Evolutionary conservation across 2,329 filamentous ascomycete genomes (phyloP), one percentile per base, ranked within the genome.

Genomic region (Lomentospora prolificans): DNA sequence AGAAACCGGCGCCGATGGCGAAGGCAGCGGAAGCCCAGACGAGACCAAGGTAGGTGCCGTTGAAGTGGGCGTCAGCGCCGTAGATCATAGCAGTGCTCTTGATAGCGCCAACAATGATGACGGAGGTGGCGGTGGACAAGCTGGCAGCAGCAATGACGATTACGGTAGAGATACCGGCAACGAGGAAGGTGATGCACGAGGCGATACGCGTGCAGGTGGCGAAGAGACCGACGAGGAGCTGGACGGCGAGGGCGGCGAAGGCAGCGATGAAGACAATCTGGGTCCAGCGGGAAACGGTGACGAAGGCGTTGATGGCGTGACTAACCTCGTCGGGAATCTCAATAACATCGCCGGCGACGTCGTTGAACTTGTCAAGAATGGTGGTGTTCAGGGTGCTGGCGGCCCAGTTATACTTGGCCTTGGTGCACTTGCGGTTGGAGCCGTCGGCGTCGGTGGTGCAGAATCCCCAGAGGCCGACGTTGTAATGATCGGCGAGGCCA

Each of bases 391-490:
- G 74, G 2, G 84, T 79, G 63, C 86, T 77, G 69, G 85, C 81
- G 64, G 87, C 90, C 83, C 89, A 99, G 72, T 89, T 76, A 63
- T 85, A 84, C 68, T 85, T 74, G 55, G 84, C 78, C 62, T 83
- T 76, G 55, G 84, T 85, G 80, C 92, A 97, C 62, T 78, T 74
- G 60, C 77, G 75, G 60, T 78, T 75, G 5, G 24, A n/a, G 63
- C 76, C 75, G 41, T 79, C 78, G 61, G 75, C 69, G 53, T 77
- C 71, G 55, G 79, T 82, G 57, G 76, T 74, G 80, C 94, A 97
- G 79, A 90, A 96, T 67, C 87, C 87, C 87, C 89, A 95, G 36
- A 97, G 78, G 66, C 81, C 82, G 66, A 97, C 77, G 59, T 87
- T 80, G 79, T 96, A 97, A 65, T 84, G 77, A 66, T 92, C 83